A percentile compares a stretch with the other conserved stretches of the same genome.
phyloP scores from a whole-genome alignment of 306 rosid species.

The Rosa multiflora region DNA sequence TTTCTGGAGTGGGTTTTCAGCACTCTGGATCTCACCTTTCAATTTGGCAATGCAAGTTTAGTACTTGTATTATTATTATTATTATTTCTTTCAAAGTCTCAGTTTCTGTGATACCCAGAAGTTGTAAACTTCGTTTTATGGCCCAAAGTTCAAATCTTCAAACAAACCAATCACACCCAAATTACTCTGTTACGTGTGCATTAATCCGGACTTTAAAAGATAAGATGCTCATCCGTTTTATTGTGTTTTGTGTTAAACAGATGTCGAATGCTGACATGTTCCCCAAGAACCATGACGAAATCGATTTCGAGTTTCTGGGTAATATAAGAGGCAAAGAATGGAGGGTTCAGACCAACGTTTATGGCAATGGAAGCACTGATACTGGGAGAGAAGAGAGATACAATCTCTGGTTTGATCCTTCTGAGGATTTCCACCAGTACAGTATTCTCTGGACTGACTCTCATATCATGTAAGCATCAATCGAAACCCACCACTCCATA shows the following conservation, averaged over 20 bases:
- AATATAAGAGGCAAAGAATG: slow-evolving; percentile 92
- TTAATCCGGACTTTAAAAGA: neutral
- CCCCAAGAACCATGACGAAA: slow-evolving; percentile 85
- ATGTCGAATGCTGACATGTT: slow-evolving; percentile 91
- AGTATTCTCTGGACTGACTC: slow-evolving; percentile 85
- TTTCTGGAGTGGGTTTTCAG: neutral
- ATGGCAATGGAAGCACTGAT: slow-evolving; percentile 93
- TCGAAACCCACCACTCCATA: slow-evolving; percentile 16
- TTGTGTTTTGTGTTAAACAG: slow-evolving; percentile 35
- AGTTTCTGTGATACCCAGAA: neutral
- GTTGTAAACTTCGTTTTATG: neutral
- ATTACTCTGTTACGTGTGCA: neutral
- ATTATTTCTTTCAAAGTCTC: neutral
- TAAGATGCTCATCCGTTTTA: neutral
- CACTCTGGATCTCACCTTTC: neutral
- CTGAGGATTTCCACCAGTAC: slow-evolving; percentile 84
- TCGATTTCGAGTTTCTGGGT: slow-evolving; percentile 95
- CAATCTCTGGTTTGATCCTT: slow-evolving; percentile 91
- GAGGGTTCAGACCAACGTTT: slow-evolving; percentile 94
- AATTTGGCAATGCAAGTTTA: neutral
- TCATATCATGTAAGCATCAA: slow-evolving; percentile 73
- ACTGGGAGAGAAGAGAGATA: slow-evolving; percentile 92
- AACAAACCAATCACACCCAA: neutral
- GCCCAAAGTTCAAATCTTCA: slow-evolving; percentile 2
- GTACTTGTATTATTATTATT: neutral